phyloP scores from a whole-genome alignment of 805 yeast species.

The Jamesozyma spencerorum region DNA sequence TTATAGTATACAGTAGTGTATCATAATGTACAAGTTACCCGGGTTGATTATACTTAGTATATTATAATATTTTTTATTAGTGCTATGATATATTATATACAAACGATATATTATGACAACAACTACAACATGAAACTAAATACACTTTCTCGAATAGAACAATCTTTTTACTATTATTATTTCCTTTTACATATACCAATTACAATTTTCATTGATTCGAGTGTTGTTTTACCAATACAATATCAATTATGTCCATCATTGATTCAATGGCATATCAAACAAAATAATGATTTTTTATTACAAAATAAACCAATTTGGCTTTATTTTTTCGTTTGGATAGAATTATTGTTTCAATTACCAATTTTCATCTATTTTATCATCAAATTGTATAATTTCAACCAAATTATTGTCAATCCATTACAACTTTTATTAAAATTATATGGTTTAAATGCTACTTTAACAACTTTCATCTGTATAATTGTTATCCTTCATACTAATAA shows the following conservation, averaged over 20 bases:
- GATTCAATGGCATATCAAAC: conserved; percentile 48
- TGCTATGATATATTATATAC: too few species aligned
- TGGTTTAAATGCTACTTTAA: conserved; percentile 74
- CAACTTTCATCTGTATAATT: conserved; percentile 67
- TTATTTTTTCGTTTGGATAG: conserved; percentile 58
- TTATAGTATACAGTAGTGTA: too few species aligned
- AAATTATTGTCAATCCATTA: not conserved
- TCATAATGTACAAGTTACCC: too few species aligned
- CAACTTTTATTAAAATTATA: conserved; percentile 43
- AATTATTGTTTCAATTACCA: conserved; percentile 71
- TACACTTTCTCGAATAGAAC: conserved; percentile 2
- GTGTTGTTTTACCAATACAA: conserved; percentile 51
- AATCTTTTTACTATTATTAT: conserved; percentile 39
- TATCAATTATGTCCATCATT: conserved; percentile 30
- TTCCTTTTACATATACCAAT: conserved; percentile 64
- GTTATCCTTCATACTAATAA: conserved; percentile 29
- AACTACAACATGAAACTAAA: too few species aligned
- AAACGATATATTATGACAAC: too few species aligned
- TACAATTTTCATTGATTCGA: conserved; percentile 66
- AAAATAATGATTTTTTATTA: conserved; percentile 67
- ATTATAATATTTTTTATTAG: too few species aligned
- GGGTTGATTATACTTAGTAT: too few species aligned
- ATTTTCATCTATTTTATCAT: conserved; percentile 42
- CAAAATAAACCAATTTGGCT: conserved; percentile 62
- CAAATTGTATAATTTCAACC: not conserved